Evolutionary conservation across 345 rosid genomes (phyloP), one percentile per base, ranked within the genome.

Genomic region (Leavenworthia alabamica): DNA sequence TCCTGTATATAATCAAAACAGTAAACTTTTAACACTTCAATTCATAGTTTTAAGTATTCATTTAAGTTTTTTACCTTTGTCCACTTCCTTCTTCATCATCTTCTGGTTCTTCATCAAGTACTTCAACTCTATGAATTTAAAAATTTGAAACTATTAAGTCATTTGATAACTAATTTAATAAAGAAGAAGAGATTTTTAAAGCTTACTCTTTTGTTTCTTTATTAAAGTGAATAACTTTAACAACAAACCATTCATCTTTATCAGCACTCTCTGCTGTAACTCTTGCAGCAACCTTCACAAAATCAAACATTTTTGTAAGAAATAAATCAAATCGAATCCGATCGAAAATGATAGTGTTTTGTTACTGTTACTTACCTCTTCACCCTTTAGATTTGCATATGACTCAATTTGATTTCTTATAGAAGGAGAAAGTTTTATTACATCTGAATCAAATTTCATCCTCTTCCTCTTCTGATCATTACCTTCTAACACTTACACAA

Each of bases 61-160:
- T 16, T 20, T 33, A 8, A 36, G 19, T 61, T 16, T 27, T 61
- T 55, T 78, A 90, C 97, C 77, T 85, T 67, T 86, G 88, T 55
- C 75, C 85, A 7, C 84, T 64, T 13, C 80, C 79, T 14, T 85
- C 95, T 71, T 90, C 97, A 53, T 89, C 97, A 73, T 89, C 94
- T 31, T 93, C 91, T 23, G 95, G 91, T 72, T 90, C 97, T 83
- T 87, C 97, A 57, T 90, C 95, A 46, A 90, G 79, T 22, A 90
- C 92, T 60, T 87, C 95, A 47, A 87, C 81, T 73, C 97, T 90
- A 80, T 75, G 75, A 56, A 27, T 0, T 24, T n/a, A n/a, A 3
- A 11, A 24, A 24, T 17, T 52, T 51, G 0, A 51, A 16, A 51
- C 15, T 29, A 10, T 16, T 4, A n/a, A n/a, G n/a, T n/a, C n/a